phyloP scores from a whole-genome alignment of 768 basidiomycete genomes.

The Hemileccinum impolitum region DNA sequence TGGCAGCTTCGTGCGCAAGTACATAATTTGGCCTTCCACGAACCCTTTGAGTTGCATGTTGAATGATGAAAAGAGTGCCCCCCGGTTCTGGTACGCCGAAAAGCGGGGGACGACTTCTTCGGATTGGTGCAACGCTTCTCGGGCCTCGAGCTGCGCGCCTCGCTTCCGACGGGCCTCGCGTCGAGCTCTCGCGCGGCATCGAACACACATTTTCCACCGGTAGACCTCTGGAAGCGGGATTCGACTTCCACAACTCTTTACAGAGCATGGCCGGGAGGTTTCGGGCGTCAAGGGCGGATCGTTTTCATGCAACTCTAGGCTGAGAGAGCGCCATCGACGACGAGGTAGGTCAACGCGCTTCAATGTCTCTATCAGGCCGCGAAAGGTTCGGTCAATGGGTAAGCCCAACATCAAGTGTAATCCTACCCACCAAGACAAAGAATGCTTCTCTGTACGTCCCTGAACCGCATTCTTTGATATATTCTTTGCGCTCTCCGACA shows the following conservation, averaged over 20 bases:
- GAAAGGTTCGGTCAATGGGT: constrained; percentile 10
- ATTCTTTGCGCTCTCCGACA: constrained; percentile 38
- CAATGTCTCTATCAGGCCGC: constrained; percentile 1
- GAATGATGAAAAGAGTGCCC: constrained; percentile 13
- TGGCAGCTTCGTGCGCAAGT: constrained; percentile 17
- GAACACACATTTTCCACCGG: constrained; percentile 38
- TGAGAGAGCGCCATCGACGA: constrained; percentile 9
- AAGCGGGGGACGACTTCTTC: constrained; percentile 12
- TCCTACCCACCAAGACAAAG: constrained; percentile 9
- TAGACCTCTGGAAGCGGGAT: constrained; percentile 39
- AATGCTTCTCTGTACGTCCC: constrained; percentile 5
- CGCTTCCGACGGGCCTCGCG: not conserved
- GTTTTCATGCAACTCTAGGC: not conserved
- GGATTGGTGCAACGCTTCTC: too few relatives aligned
- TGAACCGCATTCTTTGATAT: constrained; percentile 34
- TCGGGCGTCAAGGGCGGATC: not conserved
- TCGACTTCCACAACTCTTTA: constrained; percentile 32
- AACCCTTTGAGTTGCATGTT: constrained; percentile 16
- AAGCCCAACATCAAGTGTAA: constrained; percentile 3
- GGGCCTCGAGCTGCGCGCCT: not conserved
- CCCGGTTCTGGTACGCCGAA: constrained; percentile 20
- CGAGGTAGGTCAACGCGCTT: not conserved
- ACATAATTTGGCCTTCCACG: constrained; percentile 23
- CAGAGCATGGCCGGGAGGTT: constrained; percentile 38
- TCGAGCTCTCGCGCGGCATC: constrained; percentile 32